Evolutionary conservation across 176 grass and related monocot genomes (phyloP), one percentile per base, ranked within the genome.

Genomic region (Themeda triandra): DNA sequence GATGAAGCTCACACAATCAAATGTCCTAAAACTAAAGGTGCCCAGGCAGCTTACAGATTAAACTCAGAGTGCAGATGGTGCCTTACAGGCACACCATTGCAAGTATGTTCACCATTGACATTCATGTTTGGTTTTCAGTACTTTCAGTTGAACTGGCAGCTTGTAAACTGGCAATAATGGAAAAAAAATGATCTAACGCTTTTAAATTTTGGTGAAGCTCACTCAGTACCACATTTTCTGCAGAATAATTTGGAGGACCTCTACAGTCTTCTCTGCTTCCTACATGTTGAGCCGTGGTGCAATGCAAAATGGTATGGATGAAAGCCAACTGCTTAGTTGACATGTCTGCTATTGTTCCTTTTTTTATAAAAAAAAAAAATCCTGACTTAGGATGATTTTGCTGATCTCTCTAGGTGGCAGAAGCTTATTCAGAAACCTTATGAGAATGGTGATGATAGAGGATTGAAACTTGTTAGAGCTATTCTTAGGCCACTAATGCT

Each of bases 1-100:
- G 92, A 98, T 90, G 95, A 98, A 87, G 95, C 92, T 8, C 95
- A 98, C 68, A 94, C 65, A 33, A 98, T 98, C 63, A 98, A 98
- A 85, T 92, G 79, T 60, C 88, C 91, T 8, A 98, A 85, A 88
- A 88, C 87, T 59, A 90, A 80, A 89, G 89, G 53, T 18, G 92
- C 95, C 49, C 92, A 93, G 84, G 86, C 95, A 71, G 88, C 95
- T 42, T 93, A 85, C 82, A 83, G 73, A 54, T 93, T 98, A 60
- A 90, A 48, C 12, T 85, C 95, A 33, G 79, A 95, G 44, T 95
- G 92, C 90, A 91, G 92, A 86, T 98, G 92, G 95, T 98, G 95
- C 76, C 91, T 98, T 75, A 98, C 95, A 10, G 95, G 95, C 31
- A 98, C 95, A 62, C 95, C 92, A 63, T 90, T 98, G 63, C 95